These are phyloP conservation scores for Trypanosoma conorhini DNA, from an alignment of 208 protist genomes.

Conservation along the genomic window DNA sequence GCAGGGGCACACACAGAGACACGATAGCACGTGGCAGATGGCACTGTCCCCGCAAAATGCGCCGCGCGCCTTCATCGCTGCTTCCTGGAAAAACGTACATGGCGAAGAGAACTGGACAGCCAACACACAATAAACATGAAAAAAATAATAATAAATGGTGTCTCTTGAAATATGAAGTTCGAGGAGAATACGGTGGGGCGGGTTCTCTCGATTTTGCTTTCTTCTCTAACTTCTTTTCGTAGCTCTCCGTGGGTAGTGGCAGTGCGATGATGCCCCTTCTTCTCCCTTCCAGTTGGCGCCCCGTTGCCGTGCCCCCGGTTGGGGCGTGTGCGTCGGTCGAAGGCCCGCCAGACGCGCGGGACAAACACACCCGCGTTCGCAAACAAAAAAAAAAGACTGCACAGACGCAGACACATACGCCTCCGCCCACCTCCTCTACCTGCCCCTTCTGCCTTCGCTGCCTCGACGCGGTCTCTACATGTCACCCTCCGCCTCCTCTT, in stretches of 20 bases:
- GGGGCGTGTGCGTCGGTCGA: not conserved
- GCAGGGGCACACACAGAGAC: not conserved
- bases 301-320: not conserved
- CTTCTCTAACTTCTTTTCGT: not conserved
- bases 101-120: not conserved
- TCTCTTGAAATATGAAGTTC: not conserved
- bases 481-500: constrained; percentile 80
- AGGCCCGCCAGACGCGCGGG: not conserved
- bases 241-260: not conserved
- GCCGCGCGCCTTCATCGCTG: not conserved
- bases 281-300: not conserved
- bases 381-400: not conserved
- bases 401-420: not conserved
- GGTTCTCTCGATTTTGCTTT: not conserved
- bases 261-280: not conserved
- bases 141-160: not conserved
- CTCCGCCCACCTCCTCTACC: not conserved
- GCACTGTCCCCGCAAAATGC: not conserved
- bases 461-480: constrained; percentile 19
- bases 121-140: not conserved
- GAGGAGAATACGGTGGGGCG: not conserved
- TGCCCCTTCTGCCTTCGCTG: not conserved
- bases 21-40: not conserved
- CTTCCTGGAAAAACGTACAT: constrained; percentile 1
- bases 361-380: not conserved